Evolutionary conservation across 139 green algal genomes (phyloP), one percentile per base, ranked within the genome.

Genomic region (Coelastrella sp.): DNA sequence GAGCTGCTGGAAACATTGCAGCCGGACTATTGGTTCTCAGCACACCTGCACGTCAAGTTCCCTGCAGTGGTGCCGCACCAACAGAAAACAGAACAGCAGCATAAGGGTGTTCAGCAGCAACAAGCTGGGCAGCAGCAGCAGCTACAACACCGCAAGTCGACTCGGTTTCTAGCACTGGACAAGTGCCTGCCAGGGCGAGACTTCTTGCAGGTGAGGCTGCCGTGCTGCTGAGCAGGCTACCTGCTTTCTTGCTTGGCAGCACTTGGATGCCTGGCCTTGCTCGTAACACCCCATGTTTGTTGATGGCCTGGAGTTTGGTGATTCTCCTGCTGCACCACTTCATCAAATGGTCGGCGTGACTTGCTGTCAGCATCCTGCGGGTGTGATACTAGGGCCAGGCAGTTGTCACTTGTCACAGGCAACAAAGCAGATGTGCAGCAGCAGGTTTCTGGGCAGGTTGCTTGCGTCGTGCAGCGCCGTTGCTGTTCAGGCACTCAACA

Each of bases 21-120:
- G 70, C 98, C 98, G 4, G 58, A 74, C 79, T 97, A 99, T 91
- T 99, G 97, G 97, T 99, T 99, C 91, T 93, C 93, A 4, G 98
- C 98, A 17, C 98, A 99, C 94, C 90, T 99, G 75, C 98, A 99
- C 92, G 95, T 95, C 87, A 99, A 99, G 93, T 99, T 98, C 89
- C 92, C 97, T 3, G 98, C 98, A 6, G 15, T 99, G 6, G 94
- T 99, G 66, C 87, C 79, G 12, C 98, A 99, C 82, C 20, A 78
- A 61, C 73, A 83, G 25, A 25, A 79, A 90, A 78, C 82, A 80
- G 63, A 89, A 65, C 86, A 80, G 70, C 78, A 59, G 87, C 83
- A 72, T 59, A 24, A 27, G 82, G 57, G 57, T 87, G 19, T 1
- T 80, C 81, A 88, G 80, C 83, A 82, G 76, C 78, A 61, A 85